Conservation (phyloP, 352 stramenopile species). For the Phytopythium montanum region DNA sequence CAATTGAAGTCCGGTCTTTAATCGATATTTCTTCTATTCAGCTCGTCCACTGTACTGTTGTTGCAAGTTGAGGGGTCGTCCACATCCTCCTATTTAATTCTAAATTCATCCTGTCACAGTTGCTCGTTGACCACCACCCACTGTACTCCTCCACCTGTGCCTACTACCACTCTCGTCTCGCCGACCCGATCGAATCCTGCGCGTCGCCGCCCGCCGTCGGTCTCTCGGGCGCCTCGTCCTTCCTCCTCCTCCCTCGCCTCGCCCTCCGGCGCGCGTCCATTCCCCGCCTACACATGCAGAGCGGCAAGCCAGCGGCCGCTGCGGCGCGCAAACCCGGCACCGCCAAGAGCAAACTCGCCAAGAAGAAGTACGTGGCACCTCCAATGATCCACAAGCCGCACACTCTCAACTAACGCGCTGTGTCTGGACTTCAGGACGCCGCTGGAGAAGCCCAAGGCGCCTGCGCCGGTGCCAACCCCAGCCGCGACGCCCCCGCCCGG, state of each 20-base stretch:
- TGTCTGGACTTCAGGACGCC: neutral
- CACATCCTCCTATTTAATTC: too few relatives aligned
- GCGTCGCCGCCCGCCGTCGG: neutral
- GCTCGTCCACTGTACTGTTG: neutral
- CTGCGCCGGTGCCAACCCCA: neutral
- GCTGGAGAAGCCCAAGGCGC: slow-evolving; percentile 5
- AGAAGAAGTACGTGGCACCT: slow-evolving; percentile 10
- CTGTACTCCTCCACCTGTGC: neutral
- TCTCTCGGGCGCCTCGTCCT: neutral
- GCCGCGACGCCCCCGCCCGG: neutral
- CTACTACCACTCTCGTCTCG: neutral
- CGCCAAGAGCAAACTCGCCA: slow-evolving; percentile 1
- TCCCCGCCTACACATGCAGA: slow-evolving; percentile 17
- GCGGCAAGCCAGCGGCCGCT: slow-evolving; percentile 9
- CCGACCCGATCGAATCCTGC: neutral
- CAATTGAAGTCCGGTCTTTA: neutral
- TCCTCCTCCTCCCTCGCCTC: neutral
- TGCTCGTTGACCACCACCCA: slow-evolving; percentile 3
- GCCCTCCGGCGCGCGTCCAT: neutral
- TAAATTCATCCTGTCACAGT: too few relatives aligned
- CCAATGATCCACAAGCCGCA: too few relatives aligned
- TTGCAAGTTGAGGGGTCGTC: neutral
- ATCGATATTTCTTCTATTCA: neutral
- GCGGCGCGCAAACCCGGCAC: slow-evolving; percentile 18
- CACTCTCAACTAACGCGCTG: neutral